Conservation (phyloP, 2,329 filamentous ascomycete species). For the Biscogniauxia mediterranea region DNA sequence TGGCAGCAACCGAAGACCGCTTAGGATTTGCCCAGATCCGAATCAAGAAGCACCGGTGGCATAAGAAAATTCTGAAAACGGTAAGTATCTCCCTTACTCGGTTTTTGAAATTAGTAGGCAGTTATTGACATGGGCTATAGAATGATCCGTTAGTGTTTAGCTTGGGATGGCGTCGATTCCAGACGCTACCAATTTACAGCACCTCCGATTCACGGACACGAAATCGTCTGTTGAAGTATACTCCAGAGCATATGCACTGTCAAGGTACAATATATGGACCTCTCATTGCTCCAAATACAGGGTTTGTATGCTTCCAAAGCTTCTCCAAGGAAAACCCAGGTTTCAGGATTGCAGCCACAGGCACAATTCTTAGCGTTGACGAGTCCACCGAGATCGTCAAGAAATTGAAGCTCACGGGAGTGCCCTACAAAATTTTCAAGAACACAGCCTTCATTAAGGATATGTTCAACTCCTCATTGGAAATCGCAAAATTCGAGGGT, state of each 20-base stretch:
- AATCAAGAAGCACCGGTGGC: slow-evolving; percentile 97
- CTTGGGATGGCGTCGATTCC: slow-evolving; percentile 93
- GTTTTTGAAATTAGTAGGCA: not conserved
- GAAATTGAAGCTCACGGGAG: slow-evolving; percentile 94
- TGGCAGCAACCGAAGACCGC: slow-evolving; percentile 89
- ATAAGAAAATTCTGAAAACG: slow-evolving; percentile 98
- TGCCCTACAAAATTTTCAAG: slow-evolving; percentile 97
- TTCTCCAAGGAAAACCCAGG: slow-evolving; percentile 82
- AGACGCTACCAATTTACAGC: slow-evolving; percentile 88
- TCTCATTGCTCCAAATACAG: slow-evolving; percentile 90
- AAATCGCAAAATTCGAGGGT: slow-evolving; percentile 98
- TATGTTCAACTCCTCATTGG: slow-evolving; percentile 92
- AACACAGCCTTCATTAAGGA: slow-evolving; percentile 98
- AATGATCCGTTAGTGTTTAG: slow-evolving; percentile 98
- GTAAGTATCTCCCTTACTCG: not conserved
- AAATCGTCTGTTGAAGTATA: slow-evolving; percentile 98
- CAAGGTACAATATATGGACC: slow-evolving; percentile 95
- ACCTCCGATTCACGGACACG: slow-evolving; percentile 90
- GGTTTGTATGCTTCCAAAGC: slow-evolving; percentile 90
- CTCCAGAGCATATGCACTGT: slow-evolving; percentile 98
- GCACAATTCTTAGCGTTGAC: slow-evolving; percentile 90
- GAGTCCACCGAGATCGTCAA: slow-evolving; percentile 98
- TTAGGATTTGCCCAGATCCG: slow-evolving; percentile 94
- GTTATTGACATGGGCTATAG: not conserved
- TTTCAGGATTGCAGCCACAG: slow-evolving; percentile 92